Base-by-base conservation (phyloP, 495 filamentous ascomycete genomes). In the Penicillium roqueforti region DNA sequence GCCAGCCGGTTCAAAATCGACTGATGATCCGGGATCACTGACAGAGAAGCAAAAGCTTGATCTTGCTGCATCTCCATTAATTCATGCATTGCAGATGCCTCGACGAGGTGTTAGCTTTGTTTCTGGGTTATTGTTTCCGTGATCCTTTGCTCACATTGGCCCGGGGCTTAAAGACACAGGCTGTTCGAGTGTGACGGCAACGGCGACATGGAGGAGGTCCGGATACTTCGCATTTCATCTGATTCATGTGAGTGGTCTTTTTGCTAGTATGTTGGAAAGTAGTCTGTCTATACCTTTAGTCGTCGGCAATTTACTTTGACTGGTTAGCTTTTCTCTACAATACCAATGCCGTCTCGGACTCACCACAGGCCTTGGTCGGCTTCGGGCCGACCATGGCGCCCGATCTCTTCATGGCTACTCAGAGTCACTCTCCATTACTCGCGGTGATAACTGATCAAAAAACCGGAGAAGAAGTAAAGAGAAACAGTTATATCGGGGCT, bases 171-270 rank as follows among this genome's bases (percentile, higher is more conserved):
- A 75, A 75, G 14, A 75, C 51, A 55, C 71, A 75, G 26, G 67
- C 37, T 6, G 61, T 53, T n/a, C 65, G 62, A 39, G 54, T 63
- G n/a, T 60, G 61, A 40, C 59, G 53, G 47, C 72, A 75, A 48
- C 72, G 64, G 36, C 67, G 68, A 58, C 70, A 73, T 13, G 70
- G 67, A 36, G 68, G 60, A 34, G 54, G 28, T n/a, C 67, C 69
- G 37, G 70, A 67, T 1, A 73, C 67, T 48, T 72, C 67, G 59
- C 72, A 75, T 68, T 65, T 69, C 72, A 75, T 75, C 68, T 70
- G 16, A 19, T 20, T 10, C 1, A 14, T 29, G 47, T 59, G 36
- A 60, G 51, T 45, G 29, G 18, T 9, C 14, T 28, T 11, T 3
- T 14, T 11, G 14, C 22, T n/a, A 18, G 25, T 18, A 25, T 3